Evolutionary conservation across 257 asterid species (phyloP).

Genomic region (Fraxinus americana): DNA sequence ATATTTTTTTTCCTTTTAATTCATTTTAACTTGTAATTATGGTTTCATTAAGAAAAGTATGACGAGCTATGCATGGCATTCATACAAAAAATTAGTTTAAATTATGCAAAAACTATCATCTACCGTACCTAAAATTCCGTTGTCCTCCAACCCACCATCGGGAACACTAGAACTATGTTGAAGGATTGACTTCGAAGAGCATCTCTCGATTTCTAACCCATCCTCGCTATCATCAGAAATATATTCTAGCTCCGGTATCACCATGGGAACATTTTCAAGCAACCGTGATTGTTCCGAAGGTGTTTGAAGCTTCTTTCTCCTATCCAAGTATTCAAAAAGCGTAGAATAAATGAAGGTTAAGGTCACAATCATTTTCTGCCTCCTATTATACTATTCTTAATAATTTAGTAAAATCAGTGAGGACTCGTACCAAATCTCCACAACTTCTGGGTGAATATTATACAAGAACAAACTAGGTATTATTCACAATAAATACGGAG

Average conservation of each 20-base stretch:
- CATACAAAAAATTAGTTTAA: neutral
- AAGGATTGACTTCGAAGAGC: conserved; percentile 30
- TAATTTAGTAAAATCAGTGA: neutral
- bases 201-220: conserved; percentile 26
- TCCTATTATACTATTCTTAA: neutral
- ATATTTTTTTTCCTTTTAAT: neutral
- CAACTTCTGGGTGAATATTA: neutral
- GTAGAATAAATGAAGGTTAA: conserved; percentile 43
- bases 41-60: neutral
- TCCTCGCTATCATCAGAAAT: conserved; percentile 25
- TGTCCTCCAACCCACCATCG: conserved; percentile 21
- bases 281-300: conserved; percentile 48
- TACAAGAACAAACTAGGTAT: neutral
- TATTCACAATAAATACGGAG: neutral
- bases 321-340: conserved; percentile 41
- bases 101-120: neutral
- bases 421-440: neutral
- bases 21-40: neutral
- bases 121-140: conserved; percentile 38
- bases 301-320: conserved; percentile 47
- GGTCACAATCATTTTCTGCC: conserved; percentile 26
- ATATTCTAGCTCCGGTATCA: conserved; percentile 52
- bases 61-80: neutral
- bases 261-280: conserved; percentile 46
- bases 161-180: conserved; percentile 21